A percentile compares a stretch with the other conserved stretches of the same genome.
These are phyloP conservation scores for Apiotrichum domesticum DNA, from an alignment of 1,284 basidiomycete species.

Conservation along the genomic window DNA sequence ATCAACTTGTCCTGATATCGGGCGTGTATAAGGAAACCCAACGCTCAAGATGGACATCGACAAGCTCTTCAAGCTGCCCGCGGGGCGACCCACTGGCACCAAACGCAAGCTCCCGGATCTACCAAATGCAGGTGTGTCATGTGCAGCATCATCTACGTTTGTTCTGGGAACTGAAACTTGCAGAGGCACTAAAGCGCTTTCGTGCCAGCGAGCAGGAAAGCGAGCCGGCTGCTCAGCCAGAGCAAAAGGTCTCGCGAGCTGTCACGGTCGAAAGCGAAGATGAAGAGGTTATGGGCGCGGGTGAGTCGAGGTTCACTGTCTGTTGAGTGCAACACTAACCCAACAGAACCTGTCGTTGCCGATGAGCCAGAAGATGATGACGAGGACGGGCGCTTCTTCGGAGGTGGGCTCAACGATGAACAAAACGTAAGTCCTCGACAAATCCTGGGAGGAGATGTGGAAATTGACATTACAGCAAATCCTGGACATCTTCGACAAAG, in stretches of 20 bases:
- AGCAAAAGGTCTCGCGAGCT: slow-evolving; percentile 16
- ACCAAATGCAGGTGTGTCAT: slow-evolving; percentile 55
- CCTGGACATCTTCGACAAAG: slow-evolving; percentile 67
- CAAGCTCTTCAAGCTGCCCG: slow-evolving; percentile 45
- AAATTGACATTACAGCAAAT: slow-evolving; percentile 41
- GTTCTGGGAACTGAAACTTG: not conserved
- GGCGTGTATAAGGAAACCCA: no score
- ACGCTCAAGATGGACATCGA: slow-evolving; percentile 38
- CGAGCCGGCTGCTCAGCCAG: not conserved
- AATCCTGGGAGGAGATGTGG: no score
- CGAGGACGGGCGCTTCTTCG: slow-evolving; percentile 86
- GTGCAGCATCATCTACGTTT: no score
- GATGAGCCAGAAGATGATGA: slow-evolving; percentile 71
- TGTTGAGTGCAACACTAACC: not conserved
- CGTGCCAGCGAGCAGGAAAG: not conserved
- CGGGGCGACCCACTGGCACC: slow-evolving; percentile 48
- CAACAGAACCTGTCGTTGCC: no score
- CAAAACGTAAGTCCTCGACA: slow-evolving; percentile 66
- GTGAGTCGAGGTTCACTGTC: slow-evolving; percentile 10
- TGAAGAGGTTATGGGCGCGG: slow-evolving; percentile 50
- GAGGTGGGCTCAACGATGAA: slow-evolving; percentile 78
- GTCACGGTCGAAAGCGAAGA: slow-evolving; percentile 54
- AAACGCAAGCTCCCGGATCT: slow-evolving; percentile 78
- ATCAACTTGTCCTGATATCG: slow-evolving; percentile 3
- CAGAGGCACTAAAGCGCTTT: slow-evolving; percentile 14